A percentile compares a stretch with the other conserved stretches of the same genome.
These are phyloP conservation scores for Cladosporium oxysporum DNA, from an alignment of 2,329 filamentous ascomycete genomes.

Conservation along the genomic window DNA sequence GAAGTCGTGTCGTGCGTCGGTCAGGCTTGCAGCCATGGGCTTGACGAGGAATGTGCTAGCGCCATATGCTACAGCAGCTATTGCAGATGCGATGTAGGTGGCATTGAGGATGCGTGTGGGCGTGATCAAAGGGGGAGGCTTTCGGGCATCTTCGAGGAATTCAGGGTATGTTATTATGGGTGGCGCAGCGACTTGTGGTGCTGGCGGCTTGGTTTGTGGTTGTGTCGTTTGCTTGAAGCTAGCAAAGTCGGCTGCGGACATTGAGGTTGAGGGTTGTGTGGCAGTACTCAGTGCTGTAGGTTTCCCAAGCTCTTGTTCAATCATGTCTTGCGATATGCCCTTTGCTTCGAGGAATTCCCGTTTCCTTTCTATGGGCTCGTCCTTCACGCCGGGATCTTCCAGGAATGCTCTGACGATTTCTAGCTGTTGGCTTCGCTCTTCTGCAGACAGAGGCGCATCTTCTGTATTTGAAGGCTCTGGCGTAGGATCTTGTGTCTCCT, in stretches of 20 bases:
- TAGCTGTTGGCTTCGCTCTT: conserved; percentile 39
- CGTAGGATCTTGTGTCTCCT: background rate
- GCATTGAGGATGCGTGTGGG: conserved; percentile 58
- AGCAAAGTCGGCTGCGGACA: conserved; percentile 30
- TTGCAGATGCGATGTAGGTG: conserved; percentile 57
- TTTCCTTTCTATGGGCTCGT: conserved; percentile 72
- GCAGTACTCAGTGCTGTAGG: background rate
- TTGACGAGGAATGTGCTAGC: conserved; percentile 68
- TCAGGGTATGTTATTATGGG: conserved; percentile 69
- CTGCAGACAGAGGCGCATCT: conserved; percentile 3
- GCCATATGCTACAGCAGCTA: conserved; percentile 65
- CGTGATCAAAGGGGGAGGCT: conserved; percentile 61
- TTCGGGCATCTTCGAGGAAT: conserved; percentile 60
- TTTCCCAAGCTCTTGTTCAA: conserved; percentile 62
- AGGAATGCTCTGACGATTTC: conserved; percentile 77
- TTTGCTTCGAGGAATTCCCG: conserved; percentile 75
- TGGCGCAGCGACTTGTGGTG: conserved; percentile 42
- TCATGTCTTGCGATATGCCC: conserved; percentile 67
- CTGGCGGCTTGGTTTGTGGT: background rate
- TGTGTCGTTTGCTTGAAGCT: conserved; percentile 26
- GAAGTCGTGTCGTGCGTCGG: conserved; percentile 59
- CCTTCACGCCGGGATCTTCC: conserved; percentile 69
- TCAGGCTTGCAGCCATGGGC: conserved; percentile 59
- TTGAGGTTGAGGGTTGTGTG: background rate
- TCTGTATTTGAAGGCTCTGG: background rate